phyloP scores from a whole-genome alignment of 2,329 filamentous ascomycete species.

The Plectosphaerella sp. region DNA sequence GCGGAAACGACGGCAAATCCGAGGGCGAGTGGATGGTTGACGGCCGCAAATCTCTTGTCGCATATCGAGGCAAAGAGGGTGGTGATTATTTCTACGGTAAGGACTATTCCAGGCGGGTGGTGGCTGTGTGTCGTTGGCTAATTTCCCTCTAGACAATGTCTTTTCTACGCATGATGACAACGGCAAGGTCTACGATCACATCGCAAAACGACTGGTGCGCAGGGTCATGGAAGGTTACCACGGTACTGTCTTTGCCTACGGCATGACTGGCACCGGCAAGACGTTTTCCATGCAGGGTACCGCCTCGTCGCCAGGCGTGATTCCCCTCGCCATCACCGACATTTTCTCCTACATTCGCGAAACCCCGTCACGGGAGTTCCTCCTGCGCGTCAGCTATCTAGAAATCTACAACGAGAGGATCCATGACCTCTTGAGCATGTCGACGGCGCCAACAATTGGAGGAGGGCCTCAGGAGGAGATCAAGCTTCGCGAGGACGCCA shows the following conservation, averaged over 20 bases:
- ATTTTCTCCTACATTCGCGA: conserved; percentile 99
- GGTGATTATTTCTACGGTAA: conserved; percentile 90
- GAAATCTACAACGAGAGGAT: conserved; percentile 99
- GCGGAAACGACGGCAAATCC: conserved; percentile 51
- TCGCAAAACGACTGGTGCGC: conserved; percentile 87
- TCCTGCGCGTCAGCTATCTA: conserved; percentile 93
- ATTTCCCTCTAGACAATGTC: conserved; percentile 71
- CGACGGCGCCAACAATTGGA: conserved; percentile 52
- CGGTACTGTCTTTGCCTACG: conserved; percentile 96
- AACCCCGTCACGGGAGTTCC: conserved; percentile 88
- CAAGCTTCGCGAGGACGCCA: conserved; percentile 93
- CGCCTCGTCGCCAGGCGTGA: conserved; percentile 90
- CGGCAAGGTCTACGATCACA: conserved; percentile 88
- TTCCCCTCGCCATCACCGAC: conserved; percentile 94
- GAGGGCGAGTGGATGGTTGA: conserved; percentile 93
- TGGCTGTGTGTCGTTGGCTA: conserved; percentile 8
- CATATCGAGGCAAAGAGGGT: conserved; percentile 82
- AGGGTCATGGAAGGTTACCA: conserved; percentile 99
- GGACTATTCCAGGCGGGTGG: conserved; percentile 16
- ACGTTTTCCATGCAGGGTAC: conserved; percentile 99
- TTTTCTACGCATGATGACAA: conserved; percentile 94
- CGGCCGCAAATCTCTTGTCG: conserved; percentile 73
- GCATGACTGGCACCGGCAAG: conserved; percentile 98
- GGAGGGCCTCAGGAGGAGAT: conserved; percentile 76
- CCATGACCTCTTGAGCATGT: conserved; percentile 82